These are phyloP conservation scores for Cryphonectria japonica DNA, from an alignment of 2,329 filamentous ascomycete species.

Conservation along the genomic window DNA sequence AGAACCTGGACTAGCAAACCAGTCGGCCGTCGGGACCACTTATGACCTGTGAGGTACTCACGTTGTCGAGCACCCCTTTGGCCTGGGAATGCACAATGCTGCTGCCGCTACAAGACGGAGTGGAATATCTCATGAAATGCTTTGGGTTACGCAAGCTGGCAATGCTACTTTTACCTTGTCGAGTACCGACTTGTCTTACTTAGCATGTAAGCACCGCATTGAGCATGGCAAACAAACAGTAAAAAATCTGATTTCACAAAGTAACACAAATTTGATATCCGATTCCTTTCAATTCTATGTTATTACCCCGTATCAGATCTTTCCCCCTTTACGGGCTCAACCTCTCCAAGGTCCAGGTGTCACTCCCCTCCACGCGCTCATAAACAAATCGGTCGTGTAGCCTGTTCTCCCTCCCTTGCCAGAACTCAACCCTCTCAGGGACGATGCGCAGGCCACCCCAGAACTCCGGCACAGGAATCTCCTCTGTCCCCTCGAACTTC, in stretches of 20 bases:
- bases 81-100: neutral
- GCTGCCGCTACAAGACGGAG: neutral
- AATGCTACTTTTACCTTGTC: neutral
- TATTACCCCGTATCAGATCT: neutral
- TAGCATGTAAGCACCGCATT: neutral
- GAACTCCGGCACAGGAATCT: slow-evolving; percentile 89
- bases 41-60: neutral
- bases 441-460: slow-evolving; percentile 91
- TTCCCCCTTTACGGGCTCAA: slow-evolving; percentile 64
- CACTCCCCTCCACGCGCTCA: slow-evolving; percentile 57
- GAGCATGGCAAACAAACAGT: neutral
- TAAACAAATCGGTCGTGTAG: slow-evolving; percentile 95
- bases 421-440: slow-evolving; percentile 90
- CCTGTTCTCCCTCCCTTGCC: slow-evolving; percentile 87
- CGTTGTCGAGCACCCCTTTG: neutral
- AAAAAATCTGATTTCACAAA: too few species aligned
- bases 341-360: slow-evolving; percentile 70
- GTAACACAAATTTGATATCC: neutral
- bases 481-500: slow-evolving; percentile 72
- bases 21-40: neutral
- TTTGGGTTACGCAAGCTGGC: neutral
- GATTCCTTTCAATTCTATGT: neutral
- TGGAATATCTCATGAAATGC: too few species aligned
- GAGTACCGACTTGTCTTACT: neutral
- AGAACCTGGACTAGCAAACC: slow-evolving; percentile 48